Base-by-base conservation (phyloP, 1,284 basidiomycete species). In the Termitomyces sp. region DNA sequence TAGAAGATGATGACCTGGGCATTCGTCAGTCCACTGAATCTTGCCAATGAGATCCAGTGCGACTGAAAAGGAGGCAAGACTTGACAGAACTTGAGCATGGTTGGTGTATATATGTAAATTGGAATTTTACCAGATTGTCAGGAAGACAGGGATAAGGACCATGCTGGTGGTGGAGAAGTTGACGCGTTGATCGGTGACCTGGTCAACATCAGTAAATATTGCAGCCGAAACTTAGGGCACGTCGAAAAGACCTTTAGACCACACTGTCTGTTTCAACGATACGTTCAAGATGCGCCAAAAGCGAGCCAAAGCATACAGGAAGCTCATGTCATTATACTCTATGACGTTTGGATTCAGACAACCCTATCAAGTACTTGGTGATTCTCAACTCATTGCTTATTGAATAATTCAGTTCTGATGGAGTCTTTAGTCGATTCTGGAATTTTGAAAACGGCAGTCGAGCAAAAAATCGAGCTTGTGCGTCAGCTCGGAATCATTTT, bases 341-440 rank as follows among this genome's bases (percentile, higher is more conserved):
- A 79, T 87, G 66, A 79, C 84, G 3, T 97, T 97, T 68, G 89
- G 88, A 7, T 97, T 96, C 70, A 76, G 93, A 54, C 83, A 91
- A 64, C 94, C 94, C 0, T 97, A 93, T 68, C 94, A 97, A 73
- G 79, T 93, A 5, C 77, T 97, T 16, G 79, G 92, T 91, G 60
- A 79, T 69, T 39, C 49, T 10, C 16, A 30, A 10, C n/a, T 30
- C 39, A 26, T 5, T n/a, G n/a, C 6, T 46, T 26, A 37, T 14
- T 13, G 16, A 16, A 37, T 2, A 14, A 5, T 31, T 38, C 41
- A 34, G 24, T 41, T 35, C 14, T 49, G 11, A 46, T 26, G 59
- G 37, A 41, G n/a, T n/a, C n/a, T 51, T 47, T 21, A 93, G 93
- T 94, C 54, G 91, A 94, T 64, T 82, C 91, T n/a, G 84, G 88